Base-by-base conservation (phyloP, 2,329 filamentous ascomycete species). In the Colletotrichum sp. region DNA sequence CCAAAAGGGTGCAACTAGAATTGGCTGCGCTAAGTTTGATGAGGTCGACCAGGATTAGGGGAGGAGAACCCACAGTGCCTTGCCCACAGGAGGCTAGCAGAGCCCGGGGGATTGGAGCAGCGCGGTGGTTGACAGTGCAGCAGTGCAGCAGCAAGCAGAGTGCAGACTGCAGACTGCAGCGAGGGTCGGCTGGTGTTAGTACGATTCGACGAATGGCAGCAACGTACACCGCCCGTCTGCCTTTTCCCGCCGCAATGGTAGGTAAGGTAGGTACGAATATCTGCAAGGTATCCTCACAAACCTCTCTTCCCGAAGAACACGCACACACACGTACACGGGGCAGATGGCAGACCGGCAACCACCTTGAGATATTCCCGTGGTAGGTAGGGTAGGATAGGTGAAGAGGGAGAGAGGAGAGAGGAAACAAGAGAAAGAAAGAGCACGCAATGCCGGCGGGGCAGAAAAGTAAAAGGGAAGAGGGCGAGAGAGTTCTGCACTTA, bases 21-120 rank as follows among this genome's bases (percentile, higher is more conserved):
- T 80, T 82, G 83, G 82, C 78, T 80, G 82, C 84, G 84, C 84
- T 86, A 86, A 83, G 82, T 85, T 85, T 83, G 83, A 85, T 85
- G 83, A 86, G 82, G 79, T 76, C 78, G 77, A 79, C 80, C 79
- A 81, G 79, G 79, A 80, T 79, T 73, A 69, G 64, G 67, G 67
- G 64, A 72, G 55, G 61, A 77, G 38, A 48, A 48, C 65, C 67
- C 58, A 72, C 66, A 76, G 38, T 48, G 38, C 38, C 66, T 24
- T 67, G 66, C 57, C 70, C 74, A 74, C 74, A 71, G 57, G 38
- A 71, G 60, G 63, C 72, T 66, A 66, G 36, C 21, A 36, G 69
- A 75, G 72, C 72, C 72, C 61, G 67, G 78, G 78, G 78, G 79
- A 75, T 80, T 78, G 78, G 68, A 32, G 55, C 67, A 58, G 52